These are phyloP conservation scores for Tulasnella sp. DNA, from an alignment of 768 basidiomycete genomes.

Conservation along the genomic window DNA sequence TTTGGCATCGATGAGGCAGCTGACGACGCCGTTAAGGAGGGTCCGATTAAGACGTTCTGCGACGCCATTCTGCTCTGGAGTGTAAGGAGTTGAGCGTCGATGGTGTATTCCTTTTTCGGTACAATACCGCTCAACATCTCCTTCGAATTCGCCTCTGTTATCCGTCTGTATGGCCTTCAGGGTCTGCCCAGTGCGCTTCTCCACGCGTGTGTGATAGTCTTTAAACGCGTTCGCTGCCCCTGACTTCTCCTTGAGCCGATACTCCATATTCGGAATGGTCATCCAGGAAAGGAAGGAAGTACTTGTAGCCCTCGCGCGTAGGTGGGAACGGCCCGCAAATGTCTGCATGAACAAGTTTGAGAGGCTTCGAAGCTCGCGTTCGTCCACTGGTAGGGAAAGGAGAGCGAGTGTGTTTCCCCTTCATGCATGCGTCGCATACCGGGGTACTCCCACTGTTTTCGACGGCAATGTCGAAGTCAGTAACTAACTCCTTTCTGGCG, in stretches of 20 bases:
- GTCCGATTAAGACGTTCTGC: slow-evolving; percentile 1
- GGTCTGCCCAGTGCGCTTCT: neutral
- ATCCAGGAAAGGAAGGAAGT: neutral
- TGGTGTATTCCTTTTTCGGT: slow-evolving; percentile 14
- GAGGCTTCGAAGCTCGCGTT: neutral
- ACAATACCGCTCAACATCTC: neutral
- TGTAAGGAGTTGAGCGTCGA: neutral
- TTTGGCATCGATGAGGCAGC: neutral
- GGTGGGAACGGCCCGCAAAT: neutral
- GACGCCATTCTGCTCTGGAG: neutral
- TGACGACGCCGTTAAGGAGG: neutral
- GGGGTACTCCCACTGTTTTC: neutral
- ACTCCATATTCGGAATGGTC: neutral
- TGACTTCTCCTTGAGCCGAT: neutral
- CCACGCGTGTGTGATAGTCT: neutral
- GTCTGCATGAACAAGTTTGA: neutral
- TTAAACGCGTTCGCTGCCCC: neutral
- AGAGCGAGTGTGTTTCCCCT: neutral
- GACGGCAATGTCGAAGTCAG: neutral
- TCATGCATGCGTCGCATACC: neutral
- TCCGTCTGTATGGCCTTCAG: neutral
- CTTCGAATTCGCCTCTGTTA: neutral
- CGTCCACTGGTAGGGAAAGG: neutral
- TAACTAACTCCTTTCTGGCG: neutral
- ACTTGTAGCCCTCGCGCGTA: neutral